Percentiles rank a stretch among this genome's conserved stretches.
These are phyloP conservation scores for Colletotrichum limetticola DNA, from an alignment of 2,329 filamentous ascomycete species.

Conservation along the genomic window DNA sequence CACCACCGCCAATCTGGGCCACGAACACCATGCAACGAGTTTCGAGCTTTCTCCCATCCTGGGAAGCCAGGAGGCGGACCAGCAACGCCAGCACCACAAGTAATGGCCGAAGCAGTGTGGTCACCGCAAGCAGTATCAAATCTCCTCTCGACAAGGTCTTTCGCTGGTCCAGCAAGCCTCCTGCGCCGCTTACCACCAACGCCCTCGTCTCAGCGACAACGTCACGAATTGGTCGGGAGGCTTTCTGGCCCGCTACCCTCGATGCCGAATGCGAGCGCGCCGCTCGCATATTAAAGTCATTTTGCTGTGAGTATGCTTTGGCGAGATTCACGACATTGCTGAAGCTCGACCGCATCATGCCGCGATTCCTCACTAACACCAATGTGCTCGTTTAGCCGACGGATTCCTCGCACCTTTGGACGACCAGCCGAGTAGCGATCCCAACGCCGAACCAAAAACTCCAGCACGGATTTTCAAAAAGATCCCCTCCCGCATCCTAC, in stretches of 20 bases:
- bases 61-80: conserved; percentile 54
- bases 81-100: conserved; percentile 31
- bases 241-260: conserved; percentile 86
- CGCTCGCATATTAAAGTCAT: conserved; percentile 87
- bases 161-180: conserved; percentile 58
- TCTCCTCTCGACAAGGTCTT: conserved; percentile 51
- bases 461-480: conserved; percentile 74
- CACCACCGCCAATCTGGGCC: neutral
- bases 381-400: conserved; percentile 54
- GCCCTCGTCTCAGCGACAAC: conserved; percentile 71
- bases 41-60: conserved; percentile 56
- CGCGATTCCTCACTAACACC: conserved; percentile 28
- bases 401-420: conserved; percentile 63
- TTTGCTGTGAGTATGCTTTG: conserved; percentile 74
- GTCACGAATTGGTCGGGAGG: conserved; percentile 73
- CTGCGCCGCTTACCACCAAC: conserved; percentile 62
- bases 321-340: neutral
- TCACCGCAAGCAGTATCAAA: conserved; percentile 41
- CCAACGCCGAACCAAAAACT: conserved; percentile 53
- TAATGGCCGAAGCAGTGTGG: conserved; percentile 25
- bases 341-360: neutral
- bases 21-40: conserved; percentile 53
- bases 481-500: conserved; percentile 87
- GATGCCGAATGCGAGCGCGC: conserved; percentile 94
- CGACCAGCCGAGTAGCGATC: conserved; percentile 41